These are phyloP conservation scores for Colletotrichum siamense DNA, from an alignment of 2,329 filamentous ascomycete species.

Conservation along the genomic window DNA sequence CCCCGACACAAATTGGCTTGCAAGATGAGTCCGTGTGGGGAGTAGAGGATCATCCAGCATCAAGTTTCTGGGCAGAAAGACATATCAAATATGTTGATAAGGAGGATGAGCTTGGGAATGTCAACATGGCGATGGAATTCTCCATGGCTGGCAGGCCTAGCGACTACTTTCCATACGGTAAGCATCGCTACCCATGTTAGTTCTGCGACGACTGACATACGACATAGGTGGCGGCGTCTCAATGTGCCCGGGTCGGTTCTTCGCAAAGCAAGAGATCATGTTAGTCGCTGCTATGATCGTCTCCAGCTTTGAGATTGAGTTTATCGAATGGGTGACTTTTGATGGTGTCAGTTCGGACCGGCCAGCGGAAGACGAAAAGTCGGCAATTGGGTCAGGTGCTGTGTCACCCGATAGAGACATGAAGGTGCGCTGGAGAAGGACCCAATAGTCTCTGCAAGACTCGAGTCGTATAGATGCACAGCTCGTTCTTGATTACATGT, in stretches of 20 bases:
- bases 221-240: background rate
- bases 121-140: too few species aligned
- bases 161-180: too few species aligned
- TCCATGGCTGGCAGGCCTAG: too few species aligned
- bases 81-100: too few species aligned
- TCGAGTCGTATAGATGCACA: background rate
- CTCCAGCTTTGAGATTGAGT: background rate
- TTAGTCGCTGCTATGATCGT: background rate
- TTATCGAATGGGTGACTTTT: background rate
- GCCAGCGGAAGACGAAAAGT: background rate
- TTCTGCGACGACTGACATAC: background rate
- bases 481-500: background rate
- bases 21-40: too few species aligned
- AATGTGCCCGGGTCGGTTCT: background rate
- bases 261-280: background rate
- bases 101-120: too few species aligned
- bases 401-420: background rate
- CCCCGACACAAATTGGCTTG: too few species aligned
- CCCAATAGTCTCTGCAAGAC: background rate
- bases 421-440: background rate
- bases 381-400: background rate
- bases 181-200: too few species aligned
- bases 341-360: background rate
- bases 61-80: too few species aligned
- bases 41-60: too few species aligned